Base-by-base conservation (phyloP, 805 yeast genomes). In the Lachancea dasiensis region DNA sequence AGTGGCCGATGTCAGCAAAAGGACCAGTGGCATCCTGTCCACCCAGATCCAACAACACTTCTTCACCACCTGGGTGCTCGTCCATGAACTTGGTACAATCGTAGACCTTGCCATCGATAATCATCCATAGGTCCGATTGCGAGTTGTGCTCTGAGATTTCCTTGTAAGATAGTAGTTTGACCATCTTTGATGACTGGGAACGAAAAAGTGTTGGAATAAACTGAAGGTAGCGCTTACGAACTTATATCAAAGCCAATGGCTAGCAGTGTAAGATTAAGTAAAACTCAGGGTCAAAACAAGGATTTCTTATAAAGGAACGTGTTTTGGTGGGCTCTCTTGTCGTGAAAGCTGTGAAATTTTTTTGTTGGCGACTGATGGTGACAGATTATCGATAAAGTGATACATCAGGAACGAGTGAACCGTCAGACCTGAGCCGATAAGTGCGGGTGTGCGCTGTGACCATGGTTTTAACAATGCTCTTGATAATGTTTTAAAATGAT, bases 1-100 rank as follows among this genome's bases (percentile, higher is more conserved):
- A 86, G 67, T 92, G 99, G 24, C 99, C 99, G 58, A 92, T 89
- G 53, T 90, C 97, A 6, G 80, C 77, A 72, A 90, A 73, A 33
- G 86, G 78, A 37, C 75, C 75, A 7, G 96, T 85, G 40, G 87
- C 89, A 58, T 86, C 95, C 43, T 72, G 71, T 30, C 95, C 95
- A 22, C 83, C 95, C 55, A 77, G 72, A 50, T 85, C 95, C 35
- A 75, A 63, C 40, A 86, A 68, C 22, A 85, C 83, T 56, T 85
- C 95, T 39, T 79, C 81, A 40, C 95, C 95, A 56, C 95, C 95
- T 18, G 82, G 81, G 56, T 76, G 81, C 47, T 69, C 72, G 39
- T 68, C 72, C 47, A 68, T 48, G 45, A 69, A 69, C 26, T 61
- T 63, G 1, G 95, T 81, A 34, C 90, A 90, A 55, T 90, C 79